Evolutionary conservation across 1,284 basidiomycete species (phyloP), one percentile per base, ranked within the genome.

Genomic region (Sporisorium reilianum): DNA sequence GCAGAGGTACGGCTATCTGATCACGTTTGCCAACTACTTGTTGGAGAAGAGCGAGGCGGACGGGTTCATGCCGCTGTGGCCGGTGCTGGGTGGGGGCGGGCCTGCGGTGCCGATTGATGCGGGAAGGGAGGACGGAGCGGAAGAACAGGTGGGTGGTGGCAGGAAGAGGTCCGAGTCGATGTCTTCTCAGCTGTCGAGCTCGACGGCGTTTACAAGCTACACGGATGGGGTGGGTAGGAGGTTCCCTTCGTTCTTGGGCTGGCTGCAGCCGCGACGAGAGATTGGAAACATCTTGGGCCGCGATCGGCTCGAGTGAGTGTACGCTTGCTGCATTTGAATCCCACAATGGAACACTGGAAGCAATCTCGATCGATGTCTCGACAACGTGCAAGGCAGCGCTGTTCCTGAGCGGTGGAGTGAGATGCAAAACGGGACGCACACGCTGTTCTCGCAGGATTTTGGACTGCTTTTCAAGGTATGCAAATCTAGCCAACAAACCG

Each of bases 1-100:
- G 41, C 75, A 76, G 57, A 61, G 82, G 14, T 97, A 98, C 82
- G 80, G 93, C 1, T 91, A 93, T 8, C 87, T 98, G 49, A 97
- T 99, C 77, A 94, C 94, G 8, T 94, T 99, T 72, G 92, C 97
- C 28, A 95, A 97, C 85, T 99, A 97, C 85, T 87, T 99, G 75
- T 90, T 99, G 58, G 96, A 97, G 86, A 85, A 85, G 69, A 75
- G 79, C 26, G 69, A 89, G 88, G 82, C 73, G 70, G 63, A 69
- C 26, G 74, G 70, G 8, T 66, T 71, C 45, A 48, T 67, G 6
- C 60, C 63, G 28, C 41, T 64, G 25, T 32, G 64, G 44, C 55
- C 62, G 11, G 32, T 46, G 52, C 28, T 74, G 16, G 70, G 70
- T 10, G 60, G 54, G 5, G 69, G 70, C 10, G 60, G 54, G 7